These are phyloP conservation scores for Hypoxylon sp. DNA, from an alignment of 2,329 filamentous ascomycete genomes.

Conservation along the genomic window DNA sequence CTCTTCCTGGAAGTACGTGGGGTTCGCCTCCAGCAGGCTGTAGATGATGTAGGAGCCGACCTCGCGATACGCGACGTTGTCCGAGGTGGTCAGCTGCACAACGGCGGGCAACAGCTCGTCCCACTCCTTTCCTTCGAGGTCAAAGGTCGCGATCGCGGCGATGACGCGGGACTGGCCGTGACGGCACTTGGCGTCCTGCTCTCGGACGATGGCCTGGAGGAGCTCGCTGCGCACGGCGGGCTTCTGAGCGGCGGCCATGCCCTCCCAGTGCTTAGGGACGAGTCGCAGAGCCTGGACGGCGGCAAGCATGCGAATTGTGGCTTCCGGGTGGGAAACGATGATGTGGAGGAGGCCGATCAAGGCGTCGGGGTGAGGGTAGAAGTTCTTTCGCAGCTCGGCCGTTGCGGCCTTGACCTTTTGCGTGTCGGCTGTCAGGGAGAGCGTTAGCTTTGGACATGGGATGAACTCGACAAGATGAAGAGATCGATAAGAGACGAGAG, in stretches of 20 bases:
- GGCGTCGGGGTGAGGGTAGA: constrained; percentile 85
- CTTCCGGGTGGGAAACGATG: constrained; percentile 77
- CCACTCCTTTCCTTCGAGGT: constrained; percentile 89
- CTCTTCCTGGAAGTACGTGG: constrained; percentile 83
- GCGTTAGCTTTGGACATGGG: constrained; percentile 45
- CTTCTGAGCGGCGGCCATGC: constrained; percentile 78
- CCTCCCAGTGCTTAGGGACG: constrained; percentile 84
- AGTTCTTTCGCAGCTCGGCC: constrained; percentile 88
- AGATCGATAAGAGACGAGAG: too few species aligned
- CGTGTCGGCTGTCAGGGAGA: constrained; percentile 74
- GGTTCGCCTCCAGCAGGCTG: constrained; percentile 87
- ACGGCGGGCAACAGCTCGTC: constrained; percentile 80
- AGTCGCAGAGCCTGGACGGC: constrained; percentile 88
- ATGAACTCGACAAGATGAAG: not conserved
- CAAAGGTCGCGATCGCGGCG: constrained; percentile 83
- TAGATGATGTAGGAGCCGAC: constrained; percentile 93
- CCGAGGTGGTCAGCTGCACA: constrained; percentile 78
- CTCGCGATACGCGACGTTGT: constrained; percentile 80
- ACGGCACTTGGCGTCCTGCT: constrained; percentile 77
- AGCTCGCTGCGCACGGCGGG: constrained; percentile 81
- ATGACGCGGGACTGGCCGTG: constrained; percentile 90
- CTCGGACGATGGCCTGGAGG: constrained; percentile 82
- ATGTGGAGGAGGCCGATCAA: constrained; percentile 89
- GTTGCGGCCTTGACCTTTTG: constrained; percentile 90
- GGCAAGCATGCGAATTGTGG: constrained; percentile 84